A percentile compares a stretch with the other conserved stretches of the same genome.
These are phyloP conservation scores for Cladophialophora psammophila DNA, from an alignment of 2,329 filamentous ascomycete genomes.

Conservation along the genomic window DNA sequence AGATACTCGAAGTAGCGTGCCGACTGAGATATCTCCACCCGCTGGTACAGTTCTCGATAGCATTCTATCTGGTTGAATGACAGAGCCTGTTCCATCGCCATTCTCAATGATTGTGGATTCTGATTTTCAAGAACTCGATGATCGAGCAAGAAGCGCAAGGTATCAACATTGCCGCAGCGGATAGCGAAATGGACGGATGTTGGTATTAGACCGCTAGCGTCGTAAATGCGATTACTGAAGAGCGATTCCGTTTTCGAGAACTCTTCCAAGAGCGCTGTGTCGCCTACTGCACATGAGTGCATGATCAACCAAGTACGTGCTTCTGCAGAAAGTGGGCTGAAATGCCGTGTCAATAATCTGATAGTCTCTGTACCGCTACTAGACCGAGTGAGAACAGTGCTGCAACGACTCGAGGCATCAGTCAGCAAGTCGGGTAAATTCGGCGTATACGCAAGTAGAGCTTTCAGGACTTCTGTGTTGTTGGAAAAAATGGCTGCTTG, in stretches of 20 bases:
- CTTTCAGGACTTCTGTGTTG: conserved; percentile 23
- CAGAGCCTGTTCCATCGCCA: conserved; percentile 15
- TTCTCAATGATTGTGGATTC: neutral
- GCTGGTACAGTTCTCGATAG: conserved; percentile 24
- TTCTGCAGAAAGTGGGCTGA: no score
- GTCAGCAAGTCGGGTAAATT: conserved; percentile 21
- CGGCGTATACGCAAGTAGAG: conserved; percentile 23
- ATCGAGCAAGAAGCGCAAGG: conserved; percentile 18
- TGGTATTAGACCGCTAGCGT: no score
- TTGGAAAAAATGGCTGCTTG: conserved; percentile 20
- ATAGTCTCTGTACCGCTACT: no score
- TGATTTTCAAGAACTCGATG: conserved; percentile 15
- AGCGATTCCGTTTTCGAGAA: no score
- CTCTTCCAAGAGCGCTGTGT: no score
- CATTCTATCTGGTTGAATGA: conserved; percentile 24
- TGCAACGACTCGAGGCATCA: conserved; percentile 11
- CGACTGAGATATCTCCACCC: neutral
- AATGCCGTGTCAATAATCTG: no score
- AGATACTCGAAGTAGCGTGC: conserved; percentile 10
- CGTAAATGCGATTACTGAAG: no score
- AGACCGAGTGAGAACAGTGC: conserved; percentile 19
- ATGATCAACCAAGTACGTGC: no score
- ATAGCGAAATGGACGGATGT: no score
- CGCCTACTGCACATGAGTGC: no score
- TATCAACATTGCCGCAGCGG: conserved; percentile 17